phyloP scores from a whole-genome alignment of 371 early-diverging fungal species.

The Blakeslea trispora region DNA sequence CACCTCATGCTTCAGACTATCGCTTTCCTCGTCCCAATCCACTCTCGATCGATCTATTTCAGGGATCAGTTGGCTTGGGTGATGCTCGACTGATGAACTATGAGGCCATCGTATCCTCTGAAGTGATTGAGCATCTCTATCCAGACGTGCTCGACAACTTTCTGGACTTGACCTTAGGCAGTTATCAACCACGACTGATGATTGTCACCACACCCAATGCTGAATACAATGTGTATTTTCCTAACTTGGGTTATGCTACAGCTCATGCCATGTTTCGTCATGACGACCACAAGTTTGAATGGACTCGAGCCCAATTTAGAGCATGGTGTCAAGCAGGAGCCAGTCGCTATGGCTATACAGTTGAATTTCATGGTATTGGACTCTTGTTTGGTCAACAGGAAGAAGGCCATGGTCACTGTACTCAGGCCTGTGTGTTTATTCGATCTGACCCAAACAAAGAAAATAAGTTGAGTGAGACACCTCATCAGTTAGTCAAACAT shows the following conservation, averaged over 20 bases:
- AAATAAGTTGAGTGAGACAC: constrained; percentile 3
- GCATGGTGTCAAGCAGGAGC: constrained; percentile 67
- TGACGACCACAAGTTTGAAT: constrained; percentile 92
- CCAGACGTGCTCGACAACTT: constrained; percentile 55
- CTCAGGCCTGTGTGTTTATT: constrained; percentile 79
- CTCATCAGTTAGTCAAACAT: constrained; percentile 31
- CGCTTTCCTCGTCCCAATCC: constrained; percentile 46
- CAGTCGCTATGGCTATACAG: constrained; percentile 61
- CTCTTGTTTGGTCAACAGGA: constrained; percentile 35
- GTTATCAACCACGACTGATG: constrained; percentile 64
- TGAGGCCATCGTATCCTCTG: constrained; percentile 69
- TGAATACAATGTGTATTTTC: constrained; percentile 88
- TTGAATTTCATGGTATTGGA: constrained; percentile 74
- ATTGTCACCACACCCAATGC: constrained; percentile 83
- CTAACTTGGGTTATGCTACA: constrained; percentile 75
- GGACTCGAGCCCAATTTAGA: constrained; percentile 85
- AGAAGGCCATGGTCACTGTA: constrained; percentile 65
- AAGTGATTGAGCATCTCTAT: constrained; percentile 82
- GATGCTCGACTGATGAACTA: constrained; percentile 46
- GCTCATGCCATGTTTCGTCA: constrained; percentile 67
- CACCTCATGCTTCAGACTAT: constrained; percentile 57
- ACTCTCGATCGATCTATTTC: constrained; percentile 55
- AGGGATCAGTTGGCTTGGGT: constrained; percentile 54
- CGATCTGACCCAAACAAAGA: not conserved
- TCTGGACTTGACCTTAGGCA: constrained; percentile 62